Evolutionary conservation across 768 basidiomycete species (phyloP), one percentile per base, ranked within the genome.

Genomic region (Boletellus ananas): DNA sequence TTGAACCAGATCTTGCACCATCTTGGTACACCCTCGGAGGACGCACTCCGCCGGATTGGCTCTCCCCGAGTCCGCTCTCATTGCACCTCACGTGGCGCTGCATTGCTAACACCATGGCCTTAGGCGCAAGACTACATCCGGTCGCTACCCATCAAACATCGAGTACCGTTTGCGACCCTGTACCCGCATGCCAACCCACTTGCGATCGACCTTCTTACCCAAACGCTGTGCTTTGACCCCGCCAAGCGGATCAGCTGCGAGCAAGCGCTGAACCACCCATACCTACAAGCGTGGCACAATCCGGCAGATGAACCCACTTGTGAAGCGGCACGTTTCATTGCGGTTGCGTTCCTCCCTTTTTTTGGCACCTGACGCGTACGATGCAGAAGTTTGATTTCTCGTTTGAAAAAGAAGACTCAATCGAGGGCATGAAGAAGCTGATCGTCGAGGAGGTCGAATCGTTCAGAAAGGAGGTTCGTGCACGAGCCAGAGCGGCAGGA

Each of bases 121-220:
- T 8, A 94, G 91, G 93, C 93, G 0, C 94, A 95, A 75, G 93
- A 96, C 62, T 99, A 99, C 66, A 99, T 99, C 61, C 89, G 96
- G 45, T 96, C 94, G 21, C 78, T 99, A 25, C 96, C 96, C 20
- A 98, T 95, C 76, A 94, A 94, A 71, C 93, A 95, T 23, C 83
- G 92, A 23, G 90, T 98, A 20, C 86, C 90, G 0, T 97, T 97
- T 72, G 79, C 85, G 23, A 88, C 87, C 27, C 77, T 98, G 23
- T 98, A 92, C 77, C 96, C 96, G 2, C 81, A 85, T 43, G 96
- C 94, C 12, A 96, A 96, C 66, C 91, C 94, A 1, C 79, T 89
- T 23, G 94, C 95, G 1, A 88, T 97, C 58, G 96, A 98, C 66
- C 79, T 99, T 18, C 80, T 99, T 43, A 81, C 85, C 34, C 86